Percentiles rank a stretch among this genome's conserved stretches.
These are phyloP conservation scores for Schizophyllum amplum DNA, from an alignment of 1,284 basidiomycete genomes.

Conservation along the genomic window DNA sequence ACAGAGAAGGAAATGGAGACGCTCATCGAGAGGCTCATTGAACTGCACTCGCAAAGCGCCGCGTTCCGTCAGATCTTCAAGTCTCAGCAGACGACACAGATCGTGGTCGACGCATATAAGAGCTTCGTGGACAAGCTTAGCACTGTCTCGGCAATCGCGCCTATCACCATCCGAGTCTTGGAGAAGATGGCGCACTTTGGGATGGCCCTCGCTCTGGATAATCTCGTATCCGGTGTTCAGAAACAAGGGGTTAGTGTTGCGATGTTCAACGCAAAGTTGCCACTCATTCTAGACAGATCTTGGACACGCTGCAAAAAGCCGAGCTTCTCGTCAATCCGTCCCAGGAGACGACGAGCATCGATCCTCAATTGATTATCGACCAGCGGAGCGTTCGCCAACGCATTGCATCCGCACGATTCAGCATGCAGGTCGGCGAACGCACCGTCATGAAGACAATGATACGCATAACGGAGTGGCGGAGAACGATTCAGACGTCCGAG, in stretches of 20 bases:
- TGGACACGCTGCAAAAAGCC: slow-evolving; percentile 46
- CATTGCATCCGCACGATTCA: slow-evolving; percentile 46
- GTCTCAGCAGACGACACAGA: slow-evolving; percentile 56
- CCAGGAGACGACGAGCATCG: slow-evolving; percentile 39
- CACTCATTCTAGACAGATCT: slow-evolving; percentile 32
- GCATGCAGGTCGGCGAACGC: slow-evolving; percentile 54
- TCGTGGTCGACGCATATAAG: slow-evolving; percentile 58
- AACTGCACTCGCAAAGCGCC: slow-evolving; percentile 49
- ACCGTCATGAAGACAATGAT: slow-evolving; percentile 51
- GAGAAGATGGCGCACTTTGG: slow-evolving; percentile 65
- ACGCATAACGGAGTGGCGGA: slow-evolving; percentile 64
- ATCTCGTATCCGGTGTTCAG: slow-evolving; percentile 46
- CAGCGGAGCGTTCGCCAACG: slow-evolving; percentile 42
- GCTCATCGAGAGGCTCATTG: slow-evolving; percentile 59
- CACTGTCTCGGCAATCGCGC: slow-evolving; percentile 26
- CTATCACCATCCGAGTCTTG: slow-evolving; percentile 41
- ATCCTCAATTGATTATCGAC: slow-evolving; percentile 41
- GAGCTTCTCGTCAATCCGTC: slow-evolving; percentile 44
- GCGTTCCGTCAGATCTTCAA: slow-evolving; percentile 66
- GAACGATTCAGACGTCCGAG: slow-evolving; percentile 57
- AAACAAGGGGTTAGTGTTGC: slow-evolving; percentile 51
- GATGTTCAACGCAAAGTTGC: background rate
- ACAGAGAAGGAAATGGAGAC: slow-evolving; percentile 43
- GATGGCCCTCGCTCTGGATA: slow-evolving; percentile 55
- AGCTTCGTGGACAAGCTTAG: slow-evolving; percentile 40